Percentiles rank a stretch among this genome's conserved stretches.
Evolutionary conservation across 2,329 filamentous ascomycete species (phyloP).

Genomic region (Phialocephala subalpina): DNA sequence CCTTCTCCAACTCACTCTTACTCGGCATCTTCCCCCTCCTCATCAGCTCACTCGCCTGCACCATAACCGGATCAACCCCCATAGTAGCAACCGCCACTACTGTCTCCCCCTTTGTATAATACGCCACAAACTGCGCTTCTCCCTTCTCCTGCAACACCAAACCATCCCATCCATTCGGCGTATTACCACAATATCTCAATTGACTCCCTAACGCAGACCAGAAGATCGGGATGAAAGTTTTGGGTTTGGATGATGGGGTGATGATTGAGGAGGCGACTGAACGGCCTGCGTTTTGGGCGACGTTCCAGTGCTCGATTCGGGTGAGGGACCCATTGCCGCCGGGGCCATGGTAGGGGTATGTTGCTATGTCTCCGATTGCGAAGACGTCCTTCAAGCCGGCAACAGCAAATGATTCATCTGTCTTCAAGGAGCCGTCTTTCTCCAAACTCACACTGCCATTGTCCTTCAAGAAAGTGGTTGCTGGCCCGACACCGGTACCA

Average conservation of each 20-base stretch:
- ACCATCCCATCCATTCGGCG: conserved; percentile 83
- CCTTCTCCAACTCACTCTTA: conserved; percentile 78
- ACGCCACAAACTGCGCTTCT: conserved; percentile 85
- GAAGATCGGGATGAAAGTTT: conserved; percentile 90
- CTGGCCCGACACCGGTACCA: conserved; percentile 87
- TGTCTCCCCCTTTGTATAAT: conserved; percentile 85
- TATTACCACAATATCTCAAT: conserved; percentile 92
- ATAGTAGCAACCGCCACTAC: conserved; percentile 92
- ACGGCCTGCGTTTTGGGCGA: conserved; percentile 92
- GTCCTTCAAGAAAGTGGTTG: conserved; percentile 81
- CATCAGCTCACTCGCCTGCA: conserved; percentile 86
- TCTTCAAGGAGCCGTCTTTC: conserved; percentile 84
- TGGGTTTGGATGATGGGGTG: conserved; percentile 65
- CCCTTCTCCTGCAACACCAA: conserved; percentile 79
- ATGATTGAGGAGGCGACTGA: conserved; percentile 81
- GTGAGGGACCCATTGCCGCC: conserved; percentile 76
- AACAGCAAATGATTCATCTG: conserved; percentile 82
- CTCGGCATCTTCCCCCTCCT: conserved; percentile 79
- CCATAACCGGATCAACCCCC: conserved; percentile 88
- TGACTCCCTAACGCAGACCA: conserved; percentile 94
- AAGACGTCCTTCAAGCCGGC: conserved; percentile 83
- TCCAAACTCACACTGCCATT: conserved; percentile 76
- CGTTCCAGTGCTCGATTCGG: conserved; percentile 98
- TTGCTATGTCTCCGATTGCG: conserved; percentile 94
- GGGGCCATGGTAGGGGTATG: conserved; percentile 92